Evolutionary conservation across 257 asterid genomes (phyloP).

Genomic region (Ilex aquifolium): DNA sequence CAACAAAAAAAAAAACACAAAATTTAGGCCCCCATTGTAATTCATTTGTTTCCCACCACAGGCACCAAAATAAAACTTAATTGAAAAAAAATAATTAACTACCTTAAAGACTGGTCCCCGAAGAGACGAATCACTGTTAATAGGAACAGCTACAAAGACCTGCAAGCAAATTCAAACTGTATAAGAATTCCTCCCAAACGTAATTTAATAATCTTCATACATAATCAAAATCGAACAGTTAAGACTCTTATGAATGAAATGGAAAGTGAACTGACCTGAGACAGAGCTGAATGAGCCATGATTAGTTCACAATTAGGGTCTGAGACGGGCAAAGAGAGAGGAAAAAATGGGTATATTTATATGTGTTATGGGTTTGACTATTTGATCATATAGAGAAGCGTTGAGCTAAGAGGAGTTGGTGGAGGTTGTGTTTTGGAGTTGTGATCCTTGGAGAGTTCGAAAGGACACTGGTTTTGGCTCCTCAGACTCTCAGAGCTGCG

Average conservation of each 20-base stretch:
- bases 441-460: too few species aligned
- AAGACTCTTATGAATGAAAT: background rate
- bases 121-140: conserved; percentile 32
- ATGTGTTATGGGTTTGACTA: too few species aligned
- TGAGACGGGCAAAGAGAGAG: too few species aligned
- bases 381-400: too few species aligned
- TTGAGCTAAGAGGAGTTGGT: too few species aligned
- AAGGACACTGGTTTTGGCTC: too few species aligned
- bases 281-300: conserved; percentile 1
- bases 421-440: too few species aligned
- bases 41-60: background rate
- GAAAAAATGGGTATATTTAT: too few species aligned
- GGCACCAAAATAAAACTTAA: background rate
- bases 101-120: conserved; percentile 52
- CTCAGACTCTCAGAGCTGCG: too few species aligned
- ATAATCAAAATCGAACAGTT: background rate
- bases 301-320: background rate
- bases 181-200: background rate
- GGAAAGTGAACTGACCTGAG: background rate
- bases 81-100: background rate
- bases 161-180: conserved; percentile 26
- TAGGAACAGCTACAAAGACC: conserved; percentile 44
- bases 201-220: background rate
- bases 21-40: background rate
- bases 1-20: background rate